phyloP scores from a whole-genome alignment of 176 grass and related monocot genomes.

The Thalia dealbata region DNA sequence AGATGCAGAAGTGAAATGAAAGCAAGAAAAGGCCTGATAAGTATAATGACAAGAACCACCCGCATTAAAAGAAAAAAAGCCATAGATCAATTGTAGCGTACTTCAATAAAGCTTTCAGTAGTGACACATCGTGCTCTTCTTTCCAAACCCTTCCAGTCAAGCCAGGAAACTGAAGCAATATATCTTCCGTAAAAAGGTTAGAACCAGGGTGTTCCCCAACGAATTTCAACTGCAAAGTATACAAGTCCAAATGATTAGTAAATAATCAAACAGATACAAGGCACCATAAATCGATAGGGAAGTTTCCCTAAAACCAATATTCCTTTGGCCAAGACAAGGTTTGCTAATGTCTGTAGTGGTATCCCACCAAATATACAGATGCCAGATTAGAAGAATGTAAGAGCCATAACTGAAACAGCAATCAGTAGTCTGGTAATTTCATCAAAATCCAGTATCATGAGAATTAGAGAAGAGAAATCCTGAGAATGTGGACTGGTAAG shows the following conservation, averaged over 20 bases:
- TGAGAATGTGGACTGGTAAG: neutral
- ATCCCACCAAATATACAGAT: too few species aligned
- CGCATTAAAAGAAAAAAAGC: neutral
- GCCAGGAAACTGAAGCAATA: constrained; percentile 28
- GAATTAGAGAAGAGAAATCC: neutral
- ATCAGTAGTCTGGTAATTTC: neutral
- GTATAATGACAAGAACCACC: neutral
- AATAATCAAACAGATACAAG: neutral
- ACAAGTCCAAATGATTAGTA: neutral
- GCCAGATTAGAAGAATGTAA: too few species aligned
- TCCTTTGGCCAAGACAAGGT: too few species aligned
- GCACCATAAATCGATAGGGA: too few species aligned
- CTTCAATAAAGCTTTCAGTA: constrained; percentile 67
- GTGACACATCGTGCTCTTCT: constrained; percentile 53
- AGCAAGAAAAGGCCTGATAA: too few species aligned
- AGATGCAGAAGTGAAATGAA: neutral
- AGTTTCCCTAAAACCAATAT: too few species aligned
- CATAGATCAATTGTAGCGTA: constrained; percentile 27
- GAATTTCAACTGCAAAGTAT: constrained; percentile 18
- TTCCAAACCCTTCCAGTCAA: constrained; percentile 48
- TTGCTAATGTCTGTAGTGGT: too few species aligned
- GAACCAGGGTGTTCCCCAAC: constrained; percentile 13
- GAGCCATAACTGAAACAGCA: neutral
- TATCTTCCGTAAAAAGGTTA: constrained; percentile 27
- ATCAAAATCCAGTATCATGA: neutral